Base-by-base conservation (phyloP, 805 yeast species). In the Ogataea neopini region DNA sequence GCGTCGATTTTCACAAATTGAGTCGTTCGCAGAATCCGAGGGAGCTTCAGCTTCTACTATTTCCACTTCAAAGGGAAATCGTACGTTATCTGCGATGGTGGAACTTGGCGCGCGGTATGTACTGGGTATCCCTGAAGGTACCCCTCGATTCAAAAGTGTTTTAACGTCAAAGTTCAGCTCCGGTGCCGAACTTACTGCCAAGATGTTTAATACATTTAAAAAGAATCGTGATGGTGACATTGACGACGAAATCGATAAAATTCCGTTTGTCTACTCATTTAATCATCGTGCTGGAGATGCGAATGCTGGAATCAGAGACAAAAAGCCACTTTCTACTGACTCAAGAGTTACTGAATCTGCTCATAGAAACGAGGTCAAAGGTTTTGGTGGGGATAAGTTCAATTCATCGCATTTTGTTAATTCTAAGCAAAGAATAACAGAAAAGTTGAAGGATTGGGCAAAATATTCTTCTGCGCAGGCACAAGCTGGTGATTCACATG, bases 211-310 rank as follows among this genome's bases (percentile, higher is more conserved):
- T 0, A 50, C 57, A 0, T 59, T 67, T 40, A 36, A 42, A 4
- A 49, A 59, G n/a, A 57, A 58, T 10, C 46, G 53, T 3, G 59
- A 51, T 40, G 42, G 23, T 9, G 25, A 18, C 11, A 51, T 46
- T 25, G 58, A 58, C 7, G 38, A 57, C 7, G 56, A 52, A 11
- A 41, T 64, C 15, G 67, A 64, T 48, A 54, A 49, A 9, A 59
- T 60, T 30, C 61, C 63, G 14, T 60, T 51, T 49, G 52, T 61
- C 2, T 59, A 74, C 51, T 83, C 96, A 0, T 92, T 91, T 69
- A 92, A 91, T 64, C 82, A 88, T 60, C 75, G 95, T 59, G 95
- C 96, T 0, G 96, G 97, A 23, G 85, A 77, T 47, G 96, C 88
- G 23, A 92, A 92, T 61, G 68, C 72, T 33, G 98, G 98, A 44